Evolutionary conservation across 2,329 filamentous ascomycete species (phyloP).

Genomic region (Pseudocercospora vitis): DNA sequence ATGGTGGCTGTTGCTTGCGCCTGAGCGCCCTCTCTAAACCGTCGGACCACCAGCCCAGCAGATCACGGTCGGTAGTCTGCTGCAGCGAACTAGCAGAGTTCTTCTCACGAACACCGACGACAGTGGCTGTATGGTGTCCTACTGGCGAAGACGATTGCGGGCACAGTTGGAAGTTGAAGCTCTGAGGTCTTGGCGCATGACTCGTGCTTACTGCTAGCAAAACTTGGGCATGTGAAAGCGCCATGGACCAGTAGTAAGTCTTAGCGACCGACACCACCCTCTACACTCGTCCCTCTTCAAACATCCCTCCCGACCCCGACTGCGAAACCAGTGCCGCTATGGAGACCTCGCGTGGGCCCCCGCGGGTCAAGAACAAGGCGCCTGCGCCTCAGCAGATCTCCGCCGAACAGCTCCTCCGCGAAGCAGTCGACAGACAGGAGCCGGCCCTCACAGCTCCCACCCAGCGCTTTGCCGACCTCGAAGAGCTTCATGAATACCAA

Average conservation of each 20-base stretch:
- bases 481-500: conserved; percentile 97
- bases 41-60: too few species aligned
- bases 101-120: too few species aligned
- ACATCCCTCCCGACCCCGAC: neutral
- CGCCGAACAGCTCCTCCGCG: conserved; percentile 92
- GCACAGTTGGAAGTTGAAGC: conserved; percentile 1
- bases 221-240: conserved; percentile 12
- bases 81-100: too few species aligned
- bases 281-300: neutral
- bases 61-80: too few species aligned
- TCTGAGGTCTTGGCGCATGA: neutral
- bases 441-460: conserved; percentile 83
- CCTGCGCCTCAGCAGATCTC: conserved; percentile 81
- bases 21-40: conserved; percentile 5
- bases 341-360: conserved; percentile 88
- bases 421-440: conserved; percentile 96
- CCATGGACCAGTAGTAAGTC: too few species aligned
- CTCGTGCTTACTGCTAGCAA: neutral
- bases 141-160: too few species aligned
- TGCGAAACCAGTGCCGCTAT: conserved; percentile 49
- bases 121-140: too few species aligned
- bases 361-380: conserved; percentile 98
- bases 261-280: too few species aligned
- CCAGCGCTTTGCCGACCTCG: conserved; percentile 91
- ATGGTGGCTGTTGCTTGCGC: conserved; percentile 49